Evolutionary conservation across 768 basidiomycete species (phyloP).

Genomic region (Mrakia blollopis): DNA sequence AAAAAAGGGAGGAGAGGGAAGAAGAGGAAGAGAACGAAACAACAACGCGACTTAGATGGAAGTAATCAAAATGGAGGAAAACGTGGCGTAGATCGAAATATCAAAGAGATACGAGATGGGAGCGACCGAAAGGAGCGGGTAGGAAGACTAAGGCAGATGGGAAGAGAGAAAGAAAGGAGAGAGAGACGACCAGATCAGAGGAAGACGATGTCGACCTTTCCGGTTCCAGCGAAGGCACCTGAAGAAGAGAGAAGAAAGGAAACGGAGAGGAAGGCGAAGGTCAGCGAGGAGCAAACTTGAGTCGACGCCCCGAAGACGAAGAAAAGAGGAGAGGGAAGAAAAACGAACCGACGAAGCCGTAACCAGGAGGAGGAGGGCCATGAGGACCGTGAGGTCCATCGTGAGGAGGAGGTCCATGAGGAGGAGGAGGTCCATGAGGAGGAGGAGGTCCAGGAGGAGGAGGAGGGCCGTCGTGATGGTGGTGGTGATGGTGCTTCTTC

Average conservation of each 20-base stretch:
- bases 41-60: neutral
- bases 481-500: conserved; percentile 67
- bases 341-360: conserved; percentile 22
- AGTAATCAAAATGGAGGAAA: too few relatives aligned
- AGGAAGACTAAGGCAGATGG: too few relatives aligned
- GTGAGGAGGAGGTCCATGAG: conserved; percentile 42
- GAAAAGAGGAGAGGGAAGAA: neutral
- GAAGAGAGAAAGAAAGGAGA: neutral
- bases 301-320: conserved; percentile 10
- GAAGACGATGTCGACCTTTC: conserved; percentile 27
- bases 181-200: neutral
- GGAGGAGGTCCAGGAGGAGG: conserved; percentile 51
- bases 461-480: too few relatives aligned
- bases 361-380: conserved; percentile 27
- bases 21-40: neutral
- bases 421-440: conserved; percentile 61
- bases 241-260: neutral
- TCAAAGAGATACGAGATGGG: too few relatives aligned
- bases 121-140: neutral
- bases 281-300: neutral
- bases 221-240: conserved; percentile 16
- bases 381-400: neutral
- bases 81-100: too few relatives aligned
- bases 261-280: neutral
- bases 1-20: neutral